Evolutionary conservation across 257 asterid species (phyloP), one percentile per base, ranked within the genome.

Genomic region (Eucommia ulmoides): DNA sequence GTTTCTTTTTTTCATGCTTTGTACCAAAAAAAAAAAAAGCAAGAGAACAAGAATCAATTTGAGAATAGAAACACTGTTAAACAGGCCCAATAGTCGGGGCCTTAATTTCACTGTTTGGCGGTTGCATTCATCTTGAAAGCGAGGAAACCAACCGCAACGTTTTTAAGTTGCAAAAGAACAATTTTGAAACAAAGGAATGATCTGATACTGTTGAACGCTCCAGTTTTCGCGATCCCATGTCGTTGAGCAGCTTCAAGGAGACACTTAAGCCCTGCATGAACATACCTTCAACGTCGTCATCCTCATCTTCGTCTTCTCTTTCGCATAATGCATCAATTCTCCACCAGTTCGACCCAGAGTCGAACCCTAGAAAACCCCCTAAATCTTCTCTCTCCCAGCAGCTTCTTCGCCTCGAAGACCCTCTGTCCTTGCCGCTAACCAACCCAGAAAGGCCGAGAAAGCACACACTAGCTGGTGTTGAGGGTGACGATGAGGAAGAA

Each of bases 241-340:
- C 97, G 58, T 47, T 85, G 18, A 82, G 70, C 65, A 75, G 81
- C 44, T 79, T 89, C 67, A 89, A 80, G 58, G 98, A 89, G 74
- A 75, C 91, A 21, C 77, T 89, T 22, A 89, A 66, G 59, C 87
- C 96, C 52, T 89, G 98, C 77, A 74, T 48, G 25, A 56, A 22
- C 52, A 69, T 18, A 23, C 54, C 22, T 7, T 41, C 81, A 3
- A 58, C 60, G 1, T 56, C 69, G 9, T 33, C 79, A 6, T 58
- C 60, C 1, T 56, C 69, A 10, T 46, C 58, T 2, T 38, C 64
- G 1, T 58, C 66, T 1, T 51, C 68, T 63, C 55, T 53, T 8
- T 67, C 79, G 0, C 77, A 52, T 20, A 1, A 35, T 53, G 20
- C 63, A n/a, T 58, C 69, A 51, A 53, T 33, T 63, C 51, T 66